Percentiles rank a stretch among this genome's conserved stretches.
Conservation (phyloP, 1,284 basidiomycete species). For the Singerocomus rubriflavus region DNA sequence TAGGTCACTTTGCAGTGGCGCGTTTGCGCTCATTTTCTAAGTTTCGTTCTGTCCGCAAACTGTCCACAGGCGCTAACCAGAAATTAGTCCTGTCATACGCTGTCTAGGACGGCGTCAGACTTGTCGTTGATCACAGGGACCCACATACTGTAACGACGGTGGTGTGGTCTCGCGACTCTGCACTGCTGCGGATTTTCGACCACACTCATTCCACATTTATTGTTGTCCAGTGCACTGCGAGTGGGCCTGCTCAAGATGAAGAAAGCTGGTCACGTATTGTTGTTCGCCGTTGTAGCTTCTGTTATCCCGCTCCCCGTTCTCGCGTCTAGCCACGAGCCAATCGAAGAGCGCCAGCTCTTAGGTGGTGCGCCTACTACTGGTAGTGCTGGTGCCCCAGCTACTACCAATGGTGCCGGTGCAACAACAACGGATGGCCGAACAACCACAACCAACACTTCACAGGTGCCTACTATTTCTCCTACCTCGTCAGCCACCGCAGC, state of each 20-base stretch:
- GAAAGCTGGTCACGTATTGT: conserved; percentile 25
- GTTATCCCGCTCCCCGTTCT: conserved; percentile 29
- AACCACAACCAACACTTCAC: background rate
- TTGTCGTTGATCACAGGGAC: conserved; percentile 5
- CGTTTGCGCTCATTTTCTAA: conserved; percentile 7
- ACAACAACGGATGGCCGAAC: conserved; percentile 12
- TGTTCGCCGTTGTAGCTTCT: conserved; percentile 30
- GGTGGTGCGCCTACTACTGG: background rate
- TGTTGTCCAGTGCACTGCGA: conserved; percentile 7
- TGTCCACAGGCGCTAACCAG: background rate
- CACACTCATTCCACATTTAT: conserved; percentile 18
- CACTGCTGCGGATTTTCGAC: conserved; percentile 25
- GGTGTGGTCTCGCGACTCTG: conserved; percentile 16
- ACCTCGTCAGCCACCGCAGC: conserved; percentile 8
- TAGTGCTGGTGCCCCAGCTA: background rate
- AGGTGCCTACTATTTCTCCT: background rate
- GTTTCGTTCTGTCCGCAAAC: conserved; percentile 7
- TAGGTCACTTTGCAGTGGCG: no score
- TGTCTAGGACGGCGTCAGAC: conserved; percentile 4
- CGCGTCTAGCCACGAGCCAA: conserved; percentile 24
- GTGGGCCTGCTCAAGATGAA: conserved; percentile 24
- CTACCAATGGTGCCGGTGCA: background rate
- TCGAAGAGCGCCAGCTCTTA: conserved; percentile 15
- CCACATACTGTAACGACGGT: conserved; percentile 4
- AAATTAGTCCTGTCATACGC: background rate